phyloP scores from a whole-genome alignment of 2,329 filamentous ascomycete genomes.

The Calonectria fujianensis region DNA sequence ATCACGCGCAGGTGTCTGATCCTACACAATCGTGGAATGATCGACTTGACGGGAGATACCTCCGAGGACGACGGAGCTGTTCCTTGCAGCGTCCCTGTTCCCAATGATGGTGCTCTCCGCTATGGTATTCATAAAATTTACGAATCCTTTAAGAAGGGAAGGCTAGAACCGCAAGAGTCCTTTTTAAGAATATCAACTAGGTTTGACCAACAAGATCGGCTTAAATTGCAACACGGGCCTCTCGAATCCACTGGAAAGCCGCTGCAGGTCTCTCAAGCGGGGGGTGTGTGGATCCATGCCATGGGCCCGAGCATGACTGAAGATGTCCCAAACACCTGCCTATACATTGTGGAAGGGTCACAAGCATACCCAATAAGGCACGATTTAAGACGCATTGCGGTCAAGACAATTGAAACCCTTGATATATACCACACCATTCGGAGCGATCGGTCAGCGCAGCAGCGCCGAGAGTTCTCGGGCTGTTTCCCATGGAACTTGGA shows the following conservation, averaged over 20 bases:
- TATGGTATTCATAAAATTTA: conserved; percentile 22
- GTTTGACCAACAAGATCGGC: conserved; percentile 18
- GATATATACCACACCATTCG: conserved; percentile 14
- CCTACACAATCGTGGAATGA: conserved; percentile 1
- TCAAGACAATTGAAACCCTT: conserved; percentile 7
- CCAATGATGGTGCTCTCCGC: conserved; percentile 1
- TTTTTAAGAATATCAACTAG: conserved; percentile 21
- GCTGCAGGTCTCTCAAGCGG: conserved; percentile 1
- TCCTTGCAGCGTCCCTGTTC: background rate
- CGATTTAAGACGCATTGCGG: background rate
- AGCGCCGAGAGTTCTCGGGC: conserved; percentile 16
- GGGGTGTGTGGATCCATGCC: conserved; percentile 22
- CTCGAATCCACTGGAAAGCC: background rate
- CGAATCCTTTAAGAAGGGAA: conserved; percentile 18
- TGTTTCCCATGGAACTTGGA: conserved; percentile 21
- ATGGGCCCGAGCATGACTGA: conserved; percentile 18
- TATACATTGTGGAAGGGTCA: conserved; percentile 8
- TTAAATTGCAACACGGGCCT: background rate
- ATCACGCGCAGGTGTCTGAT: conserved; percentile 8
- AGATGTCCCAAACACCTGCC: conserved; percentile 14
- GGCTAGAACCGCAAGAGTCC: conserved; percentile 8
- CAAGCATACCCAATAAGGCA: conserved; percentile 1
- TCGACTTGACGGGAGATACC: background rate
- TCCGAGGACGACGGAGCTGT: background rate
- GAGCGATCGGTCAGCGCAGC: conserved; percentile 8